Evolutionary conservation across 345 rosid genomes (phyloP).

Genomic region (Isatis tinctoria): DNA sequence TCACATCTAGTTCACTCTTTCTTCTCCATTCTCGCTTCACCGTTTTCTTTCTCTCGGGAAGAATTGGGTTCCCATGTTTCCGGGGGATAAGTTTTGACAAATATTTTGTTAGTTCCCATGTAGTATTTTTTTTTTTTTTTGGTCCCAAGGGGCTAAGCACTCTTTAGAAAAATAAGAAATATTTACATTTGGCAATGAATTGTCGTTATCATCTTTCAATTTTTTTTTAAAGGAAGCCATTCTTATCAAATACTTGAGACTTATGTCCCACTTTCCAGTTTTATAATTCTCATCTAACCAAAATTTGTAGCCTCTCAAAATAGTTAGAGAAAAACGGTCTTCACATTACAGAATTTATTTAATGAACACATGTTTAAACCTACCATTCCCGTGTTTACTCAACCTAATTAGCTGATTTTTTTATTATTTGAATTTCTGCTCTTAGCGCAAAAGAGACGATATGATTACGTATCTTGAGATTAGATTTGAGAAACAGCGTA

Average conservation of each 20-base stretch:
- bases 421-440: too few relatives aligned
- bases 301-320: not conserved
- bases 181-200: not conserved
- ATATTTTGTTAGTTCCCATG: not conserved
- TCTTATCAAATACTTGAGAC: not conserved
- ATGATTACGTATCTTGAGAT: not conserved
- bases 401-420: too few relatives aligned
- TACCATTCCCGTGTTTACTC: too few relatives aligned
- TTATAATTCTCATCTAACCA: not conserved
- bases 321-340: not conserved
- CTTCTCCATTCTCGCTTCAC: not conserved
- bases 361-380: too few relatives aligned
- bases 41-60: not conserved
- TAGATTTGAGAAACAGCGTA: not conserved
- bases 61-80: conserved; percentile 3
- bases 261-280: not conserved
- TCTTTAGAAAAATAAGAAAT: not conserved
- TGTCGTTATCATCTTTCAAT: not conserved
- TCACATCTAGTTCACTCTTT: not conserved
- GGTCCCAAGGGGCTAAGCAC: not conserved
- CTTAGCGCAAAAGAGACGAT: too few relatives aligned
- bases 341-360: not conserved
- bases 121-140: not conserved
- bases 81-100: conserved; percentile 23
- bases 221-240: not conserved